phyloP scores from a whole-genome alignment of 2,329 filamentous ascomycete genomes.

The Beauveria asiatica region DNA sequence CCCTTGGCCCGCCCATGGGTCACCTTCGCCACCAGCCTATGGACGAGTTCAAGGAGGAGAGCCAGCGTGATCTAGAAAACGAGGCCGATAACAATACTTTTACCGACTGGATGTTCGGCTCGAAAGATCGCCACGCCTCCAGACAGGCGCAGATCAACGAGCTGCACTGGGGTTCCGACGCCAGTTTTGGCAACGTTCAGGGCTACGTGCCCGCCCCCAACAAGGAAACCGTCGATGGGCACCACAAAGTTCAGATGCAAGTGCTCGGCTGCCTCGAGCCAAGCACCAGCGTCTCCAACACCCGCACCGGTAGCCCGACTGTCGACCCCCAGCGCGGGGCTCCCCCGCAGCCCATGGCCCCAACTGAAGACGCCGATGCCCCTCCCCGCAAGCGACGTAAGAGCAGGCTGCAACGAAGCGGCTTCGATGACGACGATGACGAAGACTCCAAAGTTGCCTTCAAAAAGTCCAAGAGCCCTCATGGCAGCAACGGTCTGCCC shows the following conservation, averaged over 20 bases:
- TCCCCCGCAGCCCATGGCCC: conserved; percentile 12
- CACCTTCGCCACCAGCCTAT: conserved; percentile 35
- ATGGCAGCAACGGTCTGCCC: conserved; percentile 28
- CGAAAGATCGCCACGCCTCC: conserved; percentile 19
- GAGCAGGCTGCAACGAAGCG: conserved; percentile 39
- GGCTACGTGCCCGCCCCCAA: conserved; percentile 48
- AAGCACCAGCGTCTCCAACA: conserved; percentile 50
- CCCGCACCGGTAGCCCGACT: conserved; percentile 48
- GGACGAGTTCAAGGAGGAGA: conserved; percentile 34
- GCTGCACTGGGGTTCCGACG: conserved; percentile 61
- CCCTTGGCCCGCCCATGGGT: conserved; percentile 27
- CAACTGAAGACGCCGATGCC: conserved; percentile 30
- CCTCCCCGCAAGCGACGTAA: conserved; percentile 46
- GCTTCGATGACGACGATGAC: conserved; percentile 33
- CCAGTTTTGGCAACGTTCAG: conserved; percentile 49
- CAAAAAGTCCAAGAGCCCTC: conserved; percentile 38
- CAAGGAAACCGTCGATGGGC: conserved; percentile 49
- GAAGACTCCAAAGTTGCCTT: conserved; percentile 20
- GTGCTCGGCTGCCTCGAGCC: conserved; percentile 49
- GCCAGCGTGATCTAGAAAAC: conserved; percentile 23
- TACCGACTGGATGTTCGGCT: conserved; percentile 33
- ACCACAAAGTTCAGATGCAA: conserved; percentile 46
- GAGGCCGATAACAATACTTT: conserved; percentile 30
- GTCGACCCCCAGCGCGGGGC: background rate
- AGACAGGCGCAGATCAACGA: conserved; percentile 32